These are phyloP conservation scores for Dalechampia spathulata DNA, from an alignment of 441 rosid genomes.

Conservation along the genomic window DNA sequence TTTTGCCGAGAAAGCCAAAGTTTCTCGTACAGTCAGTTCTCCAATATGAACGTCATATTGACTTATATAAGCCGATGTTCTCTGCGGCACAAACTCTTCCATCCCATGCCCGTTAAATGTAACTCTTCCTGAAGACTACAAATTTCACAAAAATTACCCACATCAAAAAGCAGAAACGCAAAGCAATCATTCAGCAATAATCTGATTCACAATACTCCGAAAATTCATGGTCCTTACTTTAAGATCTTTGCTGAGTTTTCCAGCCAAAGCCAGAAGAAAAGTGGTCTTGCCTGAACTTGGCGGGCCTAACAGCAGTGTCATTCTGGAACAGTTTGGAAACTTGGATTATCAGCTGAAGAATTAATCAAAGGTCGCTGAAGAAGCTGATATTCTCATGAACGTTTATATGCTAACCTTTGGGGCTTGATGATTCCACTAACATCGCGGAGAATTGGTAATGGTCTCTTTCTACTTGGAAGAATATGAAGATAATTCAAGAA, in stretches of 20 bases:
- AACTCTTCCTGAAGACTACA: conserved; percentile 16
- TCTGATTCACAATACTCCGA: not conserved
- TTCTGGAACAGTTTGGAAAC: conserved; percentile 15
- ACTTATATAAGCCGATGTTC: conserved; percentile 17
- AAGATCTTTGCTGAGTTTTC: conserved; percentile 37
- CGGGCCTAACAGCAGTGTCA: conserved; percentile 60
- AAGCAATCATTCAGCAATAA: not conserved
- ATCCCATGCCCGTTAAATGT: conserved; percentile 19
- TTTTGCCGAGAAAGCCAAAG: conserved; percentile 17
- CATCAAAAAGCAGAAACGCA: not conserved
- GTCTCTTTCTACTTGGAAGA: conserved; percentile 48
- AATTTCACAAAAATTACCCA: conserved; percentile 3
- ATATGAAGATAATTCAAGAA: conserved; percentile 35
- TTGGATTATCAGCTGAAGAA: not conserved
- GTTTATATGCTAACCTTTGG: conserved; percentile 29
- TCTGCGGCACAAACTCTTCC: conserved; percentile 19
- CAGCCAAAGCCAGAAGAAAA: conserved; percentile 46
- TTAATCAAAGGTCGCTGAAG: too few species aligned
- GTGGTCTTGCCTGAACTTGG: conserved; percentile 70
- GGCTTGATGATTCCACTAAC: conserved; percentile 67
- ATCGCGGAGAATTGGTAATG: conserved; percentile 44
- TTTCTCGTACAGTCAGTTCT: conserved; percentile 18
- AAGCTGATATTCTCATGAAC: too few species aligned
- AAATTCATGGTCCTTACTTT: conserved; percentile 24
- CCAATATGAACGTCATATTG: conserved; percentile 19